Evolutionary conservation across 148 eudicot genomes (phyloP).

Genomic region (Spergularia marina): DNA sequence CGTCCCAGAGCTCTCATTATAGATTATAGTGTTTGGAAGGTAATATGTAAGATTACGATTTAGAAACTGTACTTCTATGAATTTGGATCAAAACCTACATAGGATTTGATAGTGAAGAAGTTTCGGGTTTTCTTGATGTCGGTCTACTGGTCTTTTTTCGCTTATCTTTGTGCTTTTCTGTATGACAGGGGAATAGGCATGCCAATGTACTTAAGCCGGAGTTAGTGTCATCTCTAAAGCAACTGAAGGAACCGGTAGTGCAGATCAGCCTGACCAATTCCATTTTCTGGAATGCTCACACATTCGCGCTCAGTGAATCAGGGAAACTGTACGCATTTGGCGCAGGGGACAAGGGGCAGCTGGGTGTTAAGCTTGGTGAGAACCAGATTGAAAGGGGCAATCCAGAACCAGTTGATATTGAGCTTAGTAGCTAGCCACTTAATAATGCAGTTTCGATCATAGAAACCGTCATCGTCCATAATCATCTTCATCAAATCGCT

Average conservation of each 20-base stretch:
- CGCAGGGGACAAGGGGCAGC: constrained; percentile 84
- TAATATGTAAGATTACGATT: not conserved
- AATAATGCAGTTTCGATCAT: not conserved
- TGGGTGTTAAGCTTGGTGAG: constrained; percentile 64
- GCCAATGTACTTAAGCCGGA: constrained; percentile 63
- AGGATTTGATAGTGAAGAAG: not conserved
- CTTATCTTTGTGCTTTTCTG: not conserved
- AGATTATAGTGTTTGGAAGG: not conserved
- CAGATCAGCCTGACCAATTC: constrained; percentile 82
- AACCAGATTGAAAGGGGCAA: constrained; percentile 56
- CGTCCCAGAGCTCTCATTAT: not conserved
- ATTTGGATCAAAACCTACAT: too few relatives aligned
- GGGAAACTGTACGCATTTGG: constrained; percentile 87
- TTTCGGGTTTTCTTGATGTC: not conserved
- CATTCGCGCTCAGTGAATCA: constrained; percentile 79
- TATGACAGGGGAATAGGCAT: constrained; percentile 59
- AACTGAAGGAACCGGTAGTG: constrained; percentile 66
- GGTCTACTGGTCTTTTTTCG: not conserved
- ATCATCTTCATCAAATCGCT: constrained; percentile 31
- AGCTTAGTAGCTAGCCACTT: constrained; percentile 45
- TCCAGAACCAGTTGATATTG: constrained; percentile 59
- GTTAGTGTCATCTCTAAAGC: constrained; percentile 58
- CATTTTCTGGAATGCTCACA: constrained; percentile 75
- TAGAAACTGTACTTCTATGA: too few relatives aligned
- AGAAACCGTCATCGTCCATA: constrained; percentile 11